Base-by-base conservation (phyloP, 257 asterid species). In the Catharanthus roseus region DNA sequence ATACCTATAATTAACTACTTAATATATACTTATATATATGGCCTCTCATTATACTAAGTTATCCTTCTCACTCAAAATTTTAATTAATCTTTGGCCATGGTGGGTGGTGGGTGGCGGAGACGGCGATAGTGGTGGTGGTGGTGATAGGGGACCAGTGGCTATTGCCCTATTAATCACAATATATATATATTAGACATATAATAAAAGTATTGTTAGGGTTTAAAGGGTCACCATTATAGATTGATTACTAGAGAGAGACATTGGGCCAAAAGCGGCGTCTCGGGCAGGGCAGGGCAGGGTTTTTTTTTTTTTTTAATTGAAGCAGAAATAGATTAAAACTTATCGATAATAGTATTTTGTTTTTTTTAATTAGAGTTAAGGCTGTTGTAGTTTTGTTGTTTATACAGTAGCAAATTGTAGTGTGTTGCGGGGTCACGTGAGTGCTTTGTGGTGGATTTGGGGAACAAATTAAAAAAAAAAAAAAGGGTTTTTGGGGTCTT, bases 371-470 rank as follows among this genome's bases (percentile, higher is more conserved):
- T 68, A 33, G 34, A 53, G 51, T 12, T 29, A 34, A 21, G 47
- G 72, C 61, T 69, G 34, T 64, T 28, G n/a, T 70, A 13, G 51
- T 70, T 62, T 4, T 26, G 1, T 3, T 12, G 12, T 23, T 55
- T n/a, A n/a, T n/a, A n/a, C n/a, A n/a, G n/a, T n/a, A n/a, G n/a
- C n/a, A n/a, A n/a, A n/a, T n/a, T 64, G 79, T 51, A 65, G 76
- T 68, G 76, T 36, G 67, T 28, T 65, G 74, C 10, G 81, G 80
- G 68, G 73, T 79, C 78, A 72, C 78, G 80, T 79, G 83, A 63
- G 56, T 29, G 56, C 28, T 64, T 42, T 75, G 83, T 68, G 81
- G 66, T 63, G 65, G 49, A 49, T 42, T 57, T 55, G 15, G 75
- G 74, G 65, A 51, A 49, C 74, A 77, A 29, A 67, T 38, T n/a